Base-by-base conservation (phyloP, 306 rosid genomes). In the Arachis stenosperma region DNA sequence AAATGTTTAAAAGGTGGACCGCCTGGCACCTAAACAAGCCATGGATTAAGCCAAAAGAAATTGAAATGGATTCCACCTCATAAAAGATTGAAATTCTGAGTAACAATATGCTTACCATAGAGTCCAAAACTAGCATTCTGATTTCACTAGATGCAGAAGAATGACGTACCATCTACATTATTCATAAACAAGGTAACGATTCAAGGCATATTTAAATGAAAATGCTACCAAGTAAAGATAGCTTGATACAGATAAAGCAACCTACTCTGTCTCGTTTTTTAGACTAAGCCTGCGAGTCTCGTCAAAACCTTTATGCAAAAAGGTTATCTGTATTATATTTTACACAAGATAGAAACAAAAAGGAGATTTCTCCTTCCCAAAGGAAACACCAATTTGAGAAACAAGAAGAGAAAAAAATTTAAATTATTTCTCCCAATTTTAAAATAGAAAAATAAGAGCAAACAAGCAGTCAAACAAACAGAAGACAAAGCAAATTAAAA, bases 51-150 rank as follows among this genome's bases (percentile, higher is more conserved):
- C 70, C 68, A 56, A 29, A 54, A 58, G 59, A 81, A 78, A 56
- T 71, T 70, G 30, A 75, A 66, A 61, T 39, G 59, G 66, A 65
- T 70, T 55, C 46, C 61, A 70, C 65, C 55, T 14, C 4, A 57
- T 8, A 52, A 52, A 77, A 47, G 11, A 59, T 30, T 40, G 67
- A 40, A 27, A 67, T 62, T 42, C 55, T 64, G 56, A 14, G 63
- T 2, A 67, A 39, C 58, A 73, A 64, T 63, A 61, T 76, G 71
- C 90, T 85, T 70, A 94, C 97, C 87, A 85, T 92, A 51, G 96
- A 89, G 65, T 94, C 98, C 71, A 94, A 96, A 71, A 94, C 95
- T 72, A 89, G 98, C 97, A 94, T 94, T 79, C 98, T 97, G 76
- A 96, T 94, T 84, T 94, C 98, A 71, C 84, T 73, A 22, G 51